Conservation (phyloP, 768 basidiomycete species). For the Pisolithus orientalis region DNA sequence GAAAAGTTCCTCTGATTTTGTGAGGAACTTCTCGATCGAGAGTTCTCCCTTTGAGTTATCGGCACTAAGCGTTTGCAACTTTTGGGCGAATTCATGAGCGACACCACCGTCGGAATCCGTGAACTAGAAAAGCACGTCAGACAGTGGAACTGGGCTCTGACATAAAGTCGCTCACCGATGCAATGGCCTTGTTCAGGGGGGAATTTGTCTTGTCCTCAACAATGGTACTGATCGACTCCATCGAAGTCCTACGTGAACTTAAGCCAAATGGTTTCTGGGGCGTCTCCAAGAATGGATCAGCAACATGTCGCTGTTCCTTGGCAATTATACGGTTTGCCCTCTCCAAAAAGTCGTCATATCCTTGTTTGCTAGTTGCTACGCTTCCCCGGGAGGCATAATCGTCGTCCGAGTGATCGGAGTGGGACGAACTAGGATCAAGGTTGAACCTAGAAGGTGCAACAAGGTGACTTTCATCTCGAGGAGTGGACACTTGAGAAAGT, state of each 20-base stretch:
- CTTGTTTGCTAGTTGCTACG: slow-evolving; percentile 28
- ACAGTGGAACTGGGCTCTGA: background rate
- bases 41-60: slow-evolving; percentile 89
- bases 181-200: slow-evolving; percentile 90
- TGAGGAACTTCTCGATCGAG: slow-evolving; percentile 86
- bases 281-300: slow-evolving; percentile 83
- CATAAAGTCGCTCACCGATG: slow-evolving; percentile 49
- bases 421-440: slow-evolving; percentile 23
- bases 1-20: slow-evolving; percentile 91
- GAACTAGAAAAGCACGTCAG: slow-evolving; percentile 46
- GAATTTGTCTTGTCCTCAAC: slow-evolving; percentile 88
- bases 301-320: slow-evolving; percentile 66
- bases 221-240: slow-evolving; percentile 89
- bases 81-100: slow-evolving; percentile 82
- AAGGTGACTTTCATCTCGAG: slow-evolving; percentile 36
- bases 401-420: slow-evolving; percentile 56
- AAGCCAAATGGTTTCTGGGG: slow-evolving; percentile 73
- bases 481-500: slow-evolving; percentile 55
- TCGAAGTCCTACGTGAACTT: slow-evolving; percentile 75
- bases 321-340: slow-evolving; percentile 81
- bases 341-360: slow-evolving; percentile 76
- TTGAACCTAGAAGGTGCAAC: slow-evolving; percentile 27
- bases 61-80: slow-evolving; percentile 67
- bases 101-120: slow-evolving; percentile 93
- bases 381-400: slow-evolving; percentile 45